Evolutionary conservation across 352 stramenopile genomes (phyloP), one percentile per base, ranked within the genome.

Genomic region (Phytopythium litorale): DNA sequence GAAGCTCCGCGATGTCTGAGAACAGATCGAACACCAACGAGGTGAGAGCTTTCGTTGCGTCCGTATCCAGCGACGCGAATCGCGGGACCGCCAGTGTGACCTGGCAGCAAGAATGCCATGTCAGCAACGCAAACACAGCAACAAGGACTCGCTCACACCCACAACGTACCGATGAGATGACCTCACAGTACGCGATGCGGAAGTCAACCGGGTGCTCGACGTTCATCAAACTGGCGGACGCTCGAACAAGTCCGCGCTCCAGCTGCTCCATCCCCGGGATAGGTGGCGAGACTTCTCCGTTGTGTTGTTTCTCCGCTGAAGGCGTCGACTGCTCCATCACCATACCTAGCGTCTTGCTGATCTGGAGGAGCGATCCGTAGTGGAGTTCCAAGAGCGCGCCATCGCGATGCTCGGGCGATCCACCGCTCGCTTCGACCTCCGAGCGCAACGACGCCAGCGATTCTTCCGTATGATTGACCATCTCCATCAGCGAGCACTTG

Each of bases 21-120:
- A 74, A 81, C 28, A 87, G 66, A 30, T 77, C 75, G 25, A 81
- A 76, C 37, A 78, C 57, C 16, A 59, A 60, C 15, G 70, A 83
- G 43, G 69, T 73, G 12, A 86, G 61, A 9, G 60, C 28, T n/a
- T 40, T 72, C 9, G 54, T 50, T 2, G 63, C 55, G 21, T 63
- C 56, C n/a, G 28, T 12, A 35, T 78, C 63, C 9, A 62, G 58
- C 23, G 58, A 66, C 7, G 42, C 38, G 7, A 81, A 32, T 23
- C 12, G n/a, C 32, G 40, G 54, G 8, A 52, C 16, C 23, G 28
- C 15, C 6, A 52, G 30, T 18, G 28, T n/a, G 21, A n/a, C 55
- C 25, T 3, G 19, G 0, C 28, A 38, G 48, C 48, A 35, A 3
- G 15, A 32, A 23, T 3, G 2, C 9, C 3, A 0, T 6, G 16